Evolutionary conservation across 805 yeast genomes (phyloP).

Genomic region (Grigorovia transvaalensis): DNA sequence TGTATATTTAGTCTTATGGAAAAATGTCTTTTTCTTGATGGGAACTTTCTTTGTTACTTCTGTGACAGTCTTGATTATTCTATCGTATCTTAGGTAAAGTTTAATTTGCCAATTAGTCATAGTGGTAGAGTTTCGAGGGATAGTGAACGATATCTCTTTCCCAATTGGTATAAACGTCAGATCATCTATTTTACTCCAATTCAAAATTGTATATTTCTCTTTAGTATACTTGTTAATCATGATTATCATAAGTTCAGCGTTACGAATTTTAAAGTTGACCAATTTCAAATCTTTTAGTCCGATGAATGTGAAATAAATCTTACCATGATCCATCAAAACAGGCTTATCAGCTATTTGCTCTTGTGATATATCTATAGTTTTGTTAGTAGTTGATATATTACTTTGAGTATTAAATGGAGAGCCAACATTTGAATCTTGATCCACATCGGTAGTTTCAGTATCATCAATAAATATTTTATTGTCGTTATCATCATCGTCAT

Average conservation of each 20-base stretch:
- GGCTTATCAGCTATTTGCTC: not conserved
- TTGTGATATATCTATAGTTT: not conserved
- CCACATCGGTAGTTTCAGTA: not conserved
- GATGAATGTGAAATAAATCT: not conserved
- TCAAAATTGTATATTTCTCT: not conserved
- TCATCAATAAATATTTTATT: not conserved
- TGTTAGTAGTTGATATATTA: not conserved
- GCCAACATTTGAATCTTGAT: not conserved
- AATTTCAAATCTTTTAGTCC: not conserved
- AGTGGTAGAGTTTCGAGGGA: conserved; percentile 7
- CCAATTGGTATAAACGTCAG: conserved; percentile 27
- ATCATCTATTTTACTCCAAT: not conserved
- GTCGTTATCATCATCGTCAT: not conserved
- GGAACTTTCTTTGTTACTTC: conserved; percentile 53
- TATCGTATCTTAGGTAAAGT: conserved; percentile 45
- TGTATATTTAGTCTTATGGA: conserved; percentile 29
- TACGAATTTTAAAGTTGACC: not conserved
- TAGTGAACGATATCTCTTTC: conserved; percentile 62
- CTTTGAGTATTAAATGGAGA: not conserved
- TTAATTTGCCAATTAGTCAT: conserved; percentile 41
- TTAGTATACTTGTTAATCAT: not conserved
- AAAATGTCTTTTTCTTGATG: conserved; percentile 26
- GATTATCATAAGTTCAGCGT: not conserved
- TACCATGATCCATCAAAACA: not conserved
- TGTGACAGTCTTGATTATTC: conserved; percentile 35